Conservation (phyloP, 352 stramenopile genomes). For the Phytophthora niederhauseri region DNA sequence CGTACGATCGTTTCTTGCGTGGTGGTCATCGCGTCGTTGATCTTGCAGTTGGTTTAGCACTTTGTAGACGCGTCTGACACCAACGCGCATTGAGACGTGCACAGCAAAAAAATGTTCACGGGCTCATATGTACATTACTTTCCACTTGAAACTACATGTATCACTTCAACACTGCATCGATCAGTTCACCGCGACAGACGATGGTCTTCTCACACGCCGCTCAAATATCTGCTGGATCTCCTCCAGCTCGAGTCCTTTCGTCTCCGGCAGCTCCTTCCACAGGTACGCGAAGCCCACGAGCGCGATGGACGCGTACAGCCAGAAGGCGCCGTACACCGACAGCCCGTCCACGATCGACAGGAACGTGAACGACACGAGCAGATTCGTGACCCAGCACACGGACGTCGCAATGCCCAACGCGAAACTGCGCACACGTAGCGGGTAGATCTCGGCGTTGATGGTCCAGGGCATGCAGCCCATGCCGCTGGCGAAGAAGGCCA, state of each 20-base stretch:
- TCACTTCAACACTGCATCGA: neutral
- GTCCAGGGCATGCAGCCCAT: slow-evolving; percentile 95
- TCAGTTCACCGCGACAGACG: neutral
- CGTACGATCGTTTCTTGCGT: neutral
- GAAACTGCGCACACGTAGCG: slow-evolving; percentile 37
- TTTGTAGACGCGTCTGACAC: neutral
- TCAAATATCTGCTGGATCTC: slow-evolving; percentile 51
- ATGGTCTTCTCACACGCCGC: neutral
- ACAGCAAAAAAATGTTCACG: too few relatives aligned
- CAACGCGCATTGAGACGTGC: too few relatives aligned
- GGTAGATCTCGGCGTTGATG: slow-evolving; percentile 97
- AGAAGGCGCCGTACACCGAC: slow-evolving; percentile 87
- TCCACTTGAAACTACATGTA: neutral
- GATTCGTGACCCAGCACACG: neutral
- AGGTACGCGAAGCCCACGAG: slow-evolving; percentile 78
- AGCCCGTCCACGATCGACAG: slow-evolving; percentile 81
- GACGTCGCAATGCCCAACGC: neutral
- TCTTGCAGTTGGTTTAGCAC: neutral
- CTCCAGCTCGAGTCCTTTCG: slow-evolving; percentile 92
- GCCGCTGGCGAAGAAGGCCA: slow-evolving; percentile 79
- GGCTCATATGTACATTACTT: too few relatives aligned
- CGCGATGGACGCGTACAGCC: slow-evolving; percentile 89
- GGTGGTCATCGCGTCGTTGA: neutral
- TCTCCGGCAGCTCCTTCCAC: slow-evolving; percentile 90
- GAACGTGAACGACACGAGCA: slow-evolving; percentile 92